Base-by-base conservation (phyloP, 1,139 yeast species). In the Pichiaceae sp. region DNA sequence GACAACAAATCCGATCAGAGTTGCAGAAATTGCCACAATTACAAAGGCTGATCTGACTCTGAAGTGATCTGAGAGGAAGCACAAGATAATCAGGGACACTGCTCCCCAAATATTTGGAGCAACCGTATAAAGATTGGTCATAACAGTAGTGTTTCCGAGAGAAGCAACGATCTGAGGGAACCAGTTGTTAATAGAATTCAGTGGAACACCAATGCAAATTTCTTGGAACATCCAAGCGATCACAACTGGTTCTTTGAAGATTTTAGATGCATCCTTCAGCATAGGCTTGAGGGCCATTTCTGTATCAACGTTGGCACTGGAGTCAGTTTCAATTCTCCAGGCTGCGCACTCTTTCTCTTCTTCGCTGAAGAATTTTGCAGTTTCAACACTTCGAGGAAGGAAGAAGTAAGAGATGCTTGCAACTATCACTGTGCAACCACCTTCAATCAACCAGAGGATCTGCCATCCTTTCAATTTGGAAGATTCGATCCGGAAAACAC, bases 51-150 rank as follows among this genome's bases (percentile, higher is more conserved):
- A 66, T 42, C 78, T 60, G 3, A 66, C 62, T 3, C 57, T 54
- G 11, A 70, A 52, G 30, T 47, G 48, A 42, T 73, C 79, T 8
- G 77, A 71, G n/a, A 57, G 40, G 43, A 68, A 63, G 2, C 75
- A 72, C 12, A 67, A 46, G 14, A 63, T 45, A 37, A 70, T 57
- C 34, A 66, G 62, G 28, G 70, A 53, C 4, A 63, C 69, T 35
- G 76, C 75, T 2, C 78, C 77, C 42, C 64, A 60, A 28, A 72
- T 55, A 66, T 75, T 73, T 18, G 80, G 79, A 38, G 75, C 75
- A 21, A 73, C 72, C 1, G 78, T 71, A 46, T 68, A 73, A 43
- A 68, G 64, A 49, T 73, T 72, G 11, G 78, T 73, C 43, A 60
- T 51, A 19, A 66, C 75, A 4, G 76, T 70, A 4, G 73, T 63